These are phyloP conservation scores for Ceratorhiza oryzae-sativae DNA, from an alignment of 1,284 basidiomycete genomes.

Conservation along the genomic window DNA sequence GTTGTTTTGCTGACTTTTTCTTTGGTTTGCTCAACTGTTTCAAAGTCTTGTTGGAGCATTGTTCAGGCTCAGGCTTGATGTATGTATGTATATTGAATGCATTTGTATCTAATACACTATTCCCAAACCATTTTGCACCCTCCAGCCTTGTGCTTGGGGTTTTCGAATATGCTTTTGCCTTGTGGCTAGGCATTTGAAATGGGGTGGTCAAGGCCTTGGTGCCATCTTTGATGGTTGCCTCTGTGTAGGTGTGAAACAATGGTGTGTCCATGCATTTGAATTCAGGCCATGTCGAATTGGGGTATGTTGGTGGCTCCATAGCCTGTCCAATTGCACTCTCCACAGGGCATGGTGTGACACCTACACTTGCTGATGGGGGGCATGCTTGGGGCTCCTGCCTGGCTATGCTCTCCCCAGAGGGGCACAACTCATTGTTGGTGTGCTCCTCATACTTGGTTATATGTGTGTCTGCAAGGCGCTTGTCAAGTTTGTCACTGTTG, in stretches of 20 bases:
- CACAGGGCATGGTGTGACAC: background rate
- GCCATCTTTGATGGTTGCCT: background rate
- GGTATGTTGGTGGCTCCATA: background rate
- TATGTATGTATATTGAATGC: background rate
- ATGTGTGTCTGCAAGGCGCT: background rate
- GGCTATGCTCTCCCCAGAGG: background rate
- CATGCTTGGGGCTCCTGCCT: background rate
- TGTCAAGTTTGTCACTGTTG: background rate
- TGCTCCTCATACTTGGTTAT: background rate
- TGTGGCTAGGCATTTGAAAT: background rate
- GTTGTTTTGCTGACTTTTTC: background rate
- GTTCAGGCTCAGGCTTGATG: background rate
- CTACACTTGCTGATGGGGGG: background rate
- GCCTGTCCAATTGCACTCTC: background rate
- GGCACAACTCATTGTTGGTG: slow-evolving; percentile 10
- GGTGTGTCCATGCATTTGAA: background rate
- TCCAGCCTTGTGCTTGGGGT: background rate
- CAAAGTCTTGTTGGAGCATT: slow-evolving; percentile 3
- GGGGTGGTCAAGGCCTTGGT: background rate
- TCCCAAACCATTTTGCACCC: background rate
- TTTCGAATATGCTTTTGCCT: background rate
- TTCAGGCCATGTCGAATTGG: background rate
- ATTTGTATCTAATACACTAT: background rate
- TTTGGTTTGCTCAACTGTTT: background rate
- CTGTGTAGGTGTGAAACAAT: background rate